Base-by-base conservation (phyloP, 495 filamentous ascomycete genomes). In the Penicillium manginii region DNA sequence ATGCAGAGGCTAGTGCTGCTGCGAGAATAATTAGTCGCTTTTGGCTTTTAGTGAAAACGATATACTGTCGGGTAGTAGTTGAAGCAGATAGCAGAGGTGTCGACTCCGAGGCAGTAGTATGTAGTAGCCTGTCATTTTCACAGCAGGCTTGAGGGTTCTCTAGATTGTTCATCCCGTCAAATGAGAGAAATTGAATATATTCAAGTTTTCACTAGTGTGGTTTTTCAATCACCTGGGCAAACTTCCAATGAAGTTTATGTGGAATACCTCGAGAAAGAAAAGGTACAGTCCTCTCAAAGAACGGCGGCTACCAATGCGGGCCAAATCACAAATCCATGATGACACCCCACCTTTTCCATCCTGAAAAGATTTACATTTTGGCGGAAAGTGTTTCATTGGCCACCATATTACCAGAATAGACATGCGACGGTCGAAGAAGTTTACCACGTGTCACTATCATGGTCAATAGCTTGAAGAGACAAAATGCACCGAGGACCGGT, bases 1-100 rank as follows among this genome's bases (percentile, higher is more conserved):
- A 80, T 2, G 67, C 65, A 0, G 63, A 75, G 15, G 62, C 69
- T 40, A 64, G 63, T 19, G 73, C 71, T 29, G 69, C 73, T 22
- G 60, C 65, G 40, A 71, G n/a, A 7, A 68, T 62, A 19, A 68
- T 66, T 7, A 59, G 54, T 15, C 64, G 68, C 50, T 73, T 73
- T 43, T 71, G 64, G 11, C n/a, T 15, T 3, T 59, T 58, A 0
- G 66, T 66, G 52, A 73, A 73, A 0, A 59, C 50, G 0, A 68
- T 70, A 42, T 69, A 70, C 19, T 50, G 58, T 23, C 56, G 11
- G 2, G 12, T 40, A 2, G 12, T 40, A 22, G 49, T 14, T 1
- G 37, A 2, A 4, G 37, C 0, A 3, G 21, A 19, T 17, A 71
- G 50, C 22, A 73, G 61, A 8, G 66, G 61, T 0, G 64, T 73